Evolutionary conservation across 495 filamentous ascomycete genomes (phyloP), one percentile per base, ranked within the genome.

Genomic region (Trichocladium uniseriatum): DNA sequence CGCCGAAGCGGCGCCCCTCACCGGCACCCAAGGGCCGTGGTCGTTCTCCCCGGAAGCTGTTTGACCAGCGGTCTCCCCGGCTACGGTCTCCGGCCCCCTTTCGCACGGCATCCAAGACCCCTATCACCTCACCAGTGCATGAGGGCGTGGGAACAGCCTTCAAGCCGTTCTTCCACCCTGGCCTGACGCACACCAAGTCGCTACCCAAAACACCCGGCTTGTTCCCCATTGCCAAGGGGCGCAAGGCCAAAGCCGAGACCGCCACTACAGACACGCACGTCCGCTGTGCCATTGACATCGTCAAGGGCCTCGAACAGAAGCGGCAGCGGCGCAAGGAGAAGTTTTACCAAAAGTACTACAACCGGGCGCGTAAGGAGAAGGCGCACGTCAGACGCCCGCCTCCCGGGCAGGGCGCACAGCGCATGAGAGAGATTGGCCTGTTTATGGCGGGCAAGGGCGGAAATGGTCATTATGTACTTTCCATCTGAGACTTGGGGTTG

Each of bases 291-390:
- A 90, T 97, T 55, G 94, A 96, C 61, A 97, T 98, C 54, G 88
- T 95, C 67, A 89, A 94, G 61, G 92, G 92, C 6, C 80, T 98
- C 7, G 92, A 97, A 72, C 82, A 86, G 68, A 95, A 92, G 69
- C 81, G 91, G 37, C 87, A 90, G 67, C 81, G 89, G 45, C 86
- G 92, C 47, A 86, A 83, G 67, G 87, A 95, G 68, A 92, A 91
- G 64, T 89, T 84, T 61, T 63, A 68, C 34, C 83, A 89, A 60
- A 88, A 92, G 67, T 80, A 89, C 56, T 87, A 79, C 68, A 67
- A 71, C 45, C 70, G 69, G 20, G 73, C 72, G 6, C 69, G 72
- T 16, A 75, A 74, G 54, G 72, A 72, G 20, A 71, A 74, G 58
- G 70, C 73, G 43, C 54, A 62, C 15, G 61, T 70, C 44, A 61